Conservation (phyloP, 192 early-diverging fungal genomes). For the Radiomyces spectabilis region DNA sequence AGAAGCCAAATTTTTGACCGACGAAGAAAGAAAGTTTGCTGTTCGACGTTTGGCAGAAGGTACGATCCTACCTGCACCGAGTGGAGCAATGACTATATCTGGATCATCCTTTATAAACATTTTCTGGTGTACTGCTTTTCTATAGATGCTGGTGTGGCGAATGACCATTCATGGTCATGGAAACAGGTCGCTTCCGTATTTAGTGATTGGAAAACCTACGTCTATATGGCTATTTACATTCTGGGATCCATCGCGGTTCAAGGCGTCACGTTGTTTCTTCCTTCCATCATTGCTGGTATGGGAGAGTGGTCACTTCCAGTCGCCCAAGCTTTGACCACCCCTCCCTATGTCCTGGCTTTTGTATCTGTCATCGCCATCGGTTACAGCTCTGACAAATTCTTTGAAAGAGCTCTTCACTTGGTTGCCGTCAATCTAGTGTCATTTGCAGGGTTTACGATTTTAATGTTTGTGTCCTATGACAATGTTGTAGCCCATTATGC, state of each 20-base stretch:
- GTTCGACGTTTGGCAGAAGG: conserved; percentile 17
- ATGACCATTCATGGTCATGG: conserved; percentile 37
- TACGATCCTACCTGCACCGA: not conserved
- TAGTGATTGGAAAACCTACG: conserved; percentile 40
- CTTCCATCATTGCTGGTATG: conserved; percentile 48
- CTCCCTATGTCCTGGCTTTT: conserved; percentile 21
- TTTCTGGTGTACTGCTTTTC: not conserved
- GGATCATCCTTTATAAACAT: not conserved
- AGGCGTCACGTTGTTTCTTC: conserved; percentile 61
- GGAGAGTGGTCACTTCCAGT: conserved; percentile 19
- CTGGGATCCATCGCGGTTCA: conserved; percentile 51
- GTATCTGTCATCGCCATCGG: conserved; percentile 8
- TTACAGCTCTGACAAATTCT: conserved; percentile 13
- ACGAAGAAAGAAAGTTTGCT: conserved; percentile 15
- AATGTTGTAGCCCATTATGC: conserved; percentile 5
- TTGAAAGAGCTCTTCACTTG: conserved; percentile 18
- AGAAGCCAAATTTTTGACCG: conserved; percentile 16
- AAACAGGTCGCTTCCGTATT: conserved; percentile 35
- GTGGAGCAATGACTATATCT: conserved; percentile 20
- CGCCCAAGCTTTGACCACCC: conserved; percentile 19
- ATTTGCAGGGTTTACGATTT: conserved; percentile 9
- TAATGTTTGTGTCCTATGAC: conserved; percentile 9
- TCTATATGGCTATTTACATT: conserved; percentile 46
- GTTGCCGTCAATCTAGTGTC: conserved; percentile 6
- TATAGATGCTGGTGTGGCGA: conserved; percentile 13